A percentile compares a stretch with the other conserved stretches of the same genome.
phyloP scores from a whole-genome alignment of 257 asterid genomes.

The Paulownia fortunei region DNA sequence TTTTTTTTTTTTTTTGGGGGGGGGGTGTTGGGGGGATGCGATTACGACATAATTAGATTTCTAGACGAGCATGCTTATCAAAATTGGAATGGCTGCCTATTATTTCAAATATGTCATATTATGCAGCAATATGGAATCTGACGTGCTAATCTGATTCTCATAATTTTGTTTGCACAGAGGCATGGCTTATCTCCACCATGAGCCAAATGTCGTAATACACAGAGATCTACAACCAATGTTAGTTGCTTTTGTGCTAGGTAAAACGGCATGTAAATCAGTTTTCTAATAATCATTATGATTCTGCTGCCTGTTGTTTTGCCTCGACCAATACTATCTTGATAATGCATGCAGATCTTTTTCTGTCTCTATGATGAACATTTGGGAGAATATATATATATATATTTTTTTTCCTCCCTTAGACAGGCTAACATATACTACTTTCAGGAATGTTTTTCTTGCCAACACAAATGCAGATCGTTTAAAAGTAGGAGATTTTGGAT shows the following conservation, averaged over 20 bases:
- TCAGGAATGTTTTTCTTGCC: constrained; percentile 96
- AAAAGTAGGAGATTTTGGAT: constrained; percentile 98
- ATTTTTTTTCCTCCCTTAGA: too few relatives aligned
- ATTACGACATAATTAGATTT: neutral
- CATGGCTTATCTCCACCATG: constrained; percentile 98
- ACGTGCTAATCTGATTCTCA: constrained; percentile 20
- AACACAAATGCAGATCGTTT: constrained; percentile 91
- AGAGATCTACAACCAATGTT: constrained; percentile 97
- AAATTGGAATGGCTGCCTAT: neutral
- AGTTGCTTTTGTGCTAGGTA: constrained; percentile 37
- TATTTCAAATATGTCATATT: neutral
- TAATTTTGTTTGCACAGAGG: constrained; percentile 66
- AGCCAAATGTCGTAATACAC: constrained; percentile 95
- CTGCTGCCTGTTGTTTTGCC: constrained; percentile 13
- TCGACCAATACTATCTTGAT: neutral
- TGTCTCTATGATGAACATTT: neutral
- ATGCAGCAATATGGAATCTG: neutral
- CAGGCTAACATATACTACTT: too few relatives aligned
- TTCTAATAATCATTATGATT: neutral
- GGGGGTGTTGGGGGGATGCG: too few relatives aligned
- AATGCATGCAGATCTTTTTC: constrained; percentile 1
- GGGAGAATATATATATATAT: too few relatives aligned
- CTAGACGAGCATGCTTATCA: neutral
- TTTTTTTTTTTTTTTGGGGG: too few relatives aligned
- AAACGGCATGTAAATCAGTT: neutral